Conservation (phyloP, 2,329 filamentous ascomycete species). For the Plenodomus tracheiphilus region DNA sequence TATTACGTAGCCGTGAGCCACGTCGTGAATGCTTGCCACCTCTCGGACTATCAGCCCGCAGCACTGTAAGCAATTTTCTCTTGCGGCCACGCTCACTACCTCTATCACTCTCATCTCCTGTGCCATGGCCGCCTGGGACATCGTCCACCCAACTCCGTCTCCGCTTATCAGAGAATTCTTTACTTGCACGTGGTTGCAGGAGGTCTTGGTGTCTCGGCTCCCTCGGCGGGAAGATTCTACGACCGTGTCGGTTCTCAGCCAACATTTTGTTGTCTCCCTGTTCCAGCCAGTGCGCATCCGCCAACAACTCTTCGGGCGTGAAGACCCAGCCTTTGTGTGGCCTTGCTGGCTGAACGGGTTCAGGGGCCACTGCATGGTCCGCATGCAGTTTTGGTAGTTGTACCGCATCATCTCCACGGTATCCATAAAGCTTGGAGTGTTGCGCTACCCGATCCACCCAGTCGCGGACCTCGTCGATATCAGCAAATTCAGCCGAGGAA, state of each 20-base stretch:
- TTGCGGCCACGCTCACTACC: slow-evolving; percentile 44
- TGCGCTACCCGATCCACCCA: slow-evolving; percentile 76
- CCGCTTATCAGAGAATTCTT: slow-evolving; percentile 38
- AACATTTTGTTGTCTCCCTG: slow-evolving; percentile 76
- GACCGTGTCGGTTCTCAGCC: slow-evolving; percentile 78
- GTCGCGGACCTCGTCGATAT: slow-evolving; percentile 69
- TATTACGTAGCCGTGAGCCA: slow-evolving; percentile 30
- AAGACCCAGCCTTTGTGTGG: slow-evolving; percentile 84
- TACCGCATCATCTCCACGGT: slow-evolving; percentile 43
- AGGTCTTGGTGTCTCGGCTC: slow-evolving; percentile 31
- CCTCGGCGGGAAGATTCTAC: slow-evolving; percentile 63
- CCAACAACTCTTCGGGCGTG: slow-evolving; percentile 81
- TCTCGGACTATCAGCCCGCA: slow-evolving; percentile 39
- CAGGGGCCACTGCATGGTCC: slow-evolving; percentile 25
- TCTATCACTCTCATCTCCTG: slow-evolving; percentile 43
- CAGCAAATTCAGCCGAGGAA: slow-evolving; percentile 74
- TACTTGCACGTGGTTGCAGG: slow-evolving; percentile 36
- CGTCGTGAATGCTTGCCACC: slow-evolving; percentile 36
- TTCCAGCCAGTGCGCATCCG: slow-evolving; percentile 90
- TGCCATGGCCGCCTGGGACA: slow-evolving; percentile 28
- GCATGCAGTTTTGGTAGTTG: slow-evolving; percentile 37
- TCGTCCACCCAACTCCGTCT: slow-evolving; percentile 40
- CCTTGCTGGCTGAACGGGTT: slow-evolving; percentile 63
- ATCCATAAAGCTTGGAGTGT: slow-evolving; percentile 45
- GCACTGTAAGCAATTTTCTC: slow-evolving; percentile 34